Base-by-base conservation (phyloP, 176 grass and related monocot species). In the Carex scoparia region DNA sequence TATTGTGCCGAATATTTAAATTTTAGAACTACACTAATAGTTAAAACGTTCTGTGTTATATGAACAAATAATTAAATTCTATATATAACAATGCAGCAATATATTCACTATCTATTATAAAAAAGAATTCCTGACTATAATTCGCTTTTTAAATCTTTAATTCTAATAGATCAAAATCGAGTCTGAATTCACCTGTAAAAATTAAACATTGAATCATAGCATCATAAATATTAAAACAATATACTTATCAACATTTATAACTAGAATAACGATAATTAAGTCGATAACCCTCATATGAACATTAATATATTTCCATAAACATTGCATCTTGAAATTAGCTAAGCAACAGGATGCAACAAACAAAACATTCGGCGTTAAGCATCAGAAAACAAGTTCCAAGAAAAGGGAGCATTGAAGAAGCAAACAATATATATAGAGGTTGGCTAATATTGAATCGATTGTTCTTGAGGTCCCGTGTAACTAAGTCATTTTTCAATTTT, bases 311-410 rank as follows among this genome's bases (percentile, higher is more conserved):
- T 7, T 46, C 1, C 0, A 44, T 44, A 6, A 44, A 15, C 10
- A 71, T 56, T 44, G 37, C 15, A 54, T 58, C 12, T 49, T 30
- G 16, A 31, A 79, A 79, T 79, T 79, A 31, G 27, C 75, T 9
- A 58, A 42, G 67, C 33, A 40, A 69, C 35, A 42, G 2, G 66
- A 42, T 42, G 35, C 67, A 14, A 69, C 13, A 69, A 69, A 69
- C 14, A 69, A 69, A 69, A 15, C 33, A 69, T 69, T 40, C 33
- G 35, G 38, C 0, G 53, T 28, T 80, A 56, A 56, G 5, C 19
- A 33, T 46, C 23, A 72, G 59, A 79, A 70, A 83, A 84, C 84
- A 89, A 89, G 84, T 79, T 81, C 79, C 68, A 83, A 89, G 79
- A 71, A 89, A 89, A 84, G 54, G 27, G 18, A 40, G 9, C 11